A percentile compares a stretch with the other conserved stretches of the same genome.
Conservation (phyloP, 2,329 filamentous ascomycete species). For the Zasmidium cellare region DNA sequence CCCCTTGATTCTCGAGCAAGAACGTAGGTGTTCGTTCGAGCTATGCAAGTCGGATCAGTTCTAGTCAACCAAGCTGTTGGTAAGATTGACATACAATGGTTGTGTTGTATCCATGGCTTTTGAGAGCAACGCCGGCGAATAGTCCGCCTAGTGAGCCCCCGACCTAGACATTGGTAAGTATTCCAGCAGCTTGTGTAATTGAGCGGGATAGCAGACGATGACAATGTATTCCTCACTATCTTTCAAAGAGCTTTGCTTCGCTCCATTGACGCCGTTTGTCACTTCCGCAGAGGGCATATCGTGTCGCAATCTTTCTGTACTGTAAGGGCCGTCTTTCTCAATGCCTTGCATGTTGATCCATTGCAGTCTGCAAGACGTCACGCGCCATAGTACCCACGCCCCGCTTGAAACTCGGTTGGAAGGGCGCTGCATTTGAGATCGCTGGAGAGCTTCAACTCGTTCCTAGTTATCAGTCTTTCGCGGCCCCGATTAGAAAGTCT, state of each 20-base stretch:
- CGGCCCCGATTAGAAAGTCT: no score
- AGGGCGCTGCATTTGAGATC: no score
- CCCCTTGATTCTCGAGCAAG: conserved; percentile 49
- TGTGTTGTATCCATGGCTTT: conserved; percentile 30
- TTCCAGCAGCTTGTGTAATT: neutral
- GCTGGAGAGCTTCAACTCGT: no score
- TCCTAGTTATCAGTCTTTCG: no score
- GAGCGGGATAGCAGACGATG: neutral
- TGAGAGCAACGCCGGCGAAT: conserved; percentile 29
- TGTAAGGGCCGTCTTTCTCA: no score
- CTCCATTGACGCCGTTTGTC: neutral
- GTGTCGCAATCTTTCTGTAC: neutral
- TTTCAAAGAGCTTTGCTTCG: neutral
- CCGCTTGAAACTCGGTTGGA: neutral
- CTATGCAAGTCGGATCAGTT: neutral
- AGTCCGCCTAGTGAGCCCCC: conserved; percentile 32
- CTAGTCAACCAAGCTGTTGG: neutral
- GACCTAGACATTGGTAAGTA: conserved; percentile 18
- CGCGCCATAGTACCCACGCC: neutral
- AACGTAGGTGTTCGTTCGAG: conserved; percentile 44
- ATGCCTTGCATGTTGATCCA: no score
- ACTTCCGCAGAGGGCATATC: neutral
- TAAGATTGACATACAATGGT: conserved; percentile 9
- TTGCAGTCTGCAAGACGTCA: neutral
- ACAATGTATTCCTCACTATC: neutral